Conservation (phyloP, 176 grass and related monocot genomes). For the Chrysopogon serrulatus region DNA sequence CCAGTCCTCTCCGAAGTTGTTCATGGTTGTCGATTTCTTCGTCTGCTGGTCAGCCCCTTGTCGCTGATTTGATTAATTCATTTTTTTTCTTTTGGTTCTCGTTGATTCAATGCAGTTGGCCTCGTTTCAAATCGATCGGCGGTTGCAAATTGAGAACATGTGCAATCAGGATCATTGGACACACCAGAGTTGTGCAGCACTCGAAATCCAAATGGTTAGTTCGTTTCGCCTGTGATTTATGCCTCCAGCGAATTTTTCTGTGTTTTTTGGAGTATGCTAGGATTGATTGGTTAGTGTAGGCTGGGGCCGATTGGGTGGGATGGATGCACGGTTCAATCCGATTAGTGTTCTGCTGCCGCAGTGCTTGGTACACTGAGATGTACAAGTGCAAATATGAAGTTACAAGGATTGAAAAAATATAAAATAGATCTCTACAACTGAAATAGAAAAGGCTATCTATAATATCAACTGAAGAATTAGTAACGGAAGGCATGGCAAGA, state of each 20-base stretch:
- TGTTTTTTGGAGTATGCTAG: background rate
- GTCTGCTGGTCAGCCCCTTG: slow-evolving; percentile 58
- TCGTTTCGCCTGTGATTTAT: background rate
- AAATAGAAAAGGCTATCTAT: too few species aligned
- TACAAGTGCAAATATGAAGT: background rate
- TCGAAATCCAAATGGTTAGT: background rate
- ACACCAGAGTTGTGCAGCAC: too few species aligned
- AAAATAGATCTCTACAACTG: background rate
- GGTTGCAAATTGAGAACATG: background rate
- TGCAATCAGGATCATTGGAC: background rate
- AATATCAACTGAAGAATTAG: too few species aligned
- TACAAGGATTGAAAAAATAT: background rate
- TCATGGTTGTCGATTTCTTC: slow-evolving; percentile 97
- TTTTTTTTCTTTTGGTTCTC: background rate
- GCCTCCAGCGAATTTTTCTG: background rate
- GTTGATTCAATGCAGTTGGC: background rate
- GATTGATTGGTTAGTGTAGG: background rate
- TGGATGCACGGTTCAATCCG: background rate
- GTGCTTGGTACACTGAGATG: background rate
- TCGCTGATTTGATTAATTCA: background rate
- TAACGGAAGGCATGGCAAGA: too few species aligned
- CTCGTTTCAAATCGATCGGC: background rate
- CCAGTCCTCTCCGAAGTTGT: slow-evolving; percentile 48
- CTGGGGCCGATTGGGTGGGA: background rate
- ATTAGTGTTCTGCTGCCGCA: background rate